Percentiles rank a stretch among this genome's conserved stretches.
Evolutionary conservation across 176 grass and related monocot genomes (phyloP).

Genomic region (Lolium rigidum): DNA sequence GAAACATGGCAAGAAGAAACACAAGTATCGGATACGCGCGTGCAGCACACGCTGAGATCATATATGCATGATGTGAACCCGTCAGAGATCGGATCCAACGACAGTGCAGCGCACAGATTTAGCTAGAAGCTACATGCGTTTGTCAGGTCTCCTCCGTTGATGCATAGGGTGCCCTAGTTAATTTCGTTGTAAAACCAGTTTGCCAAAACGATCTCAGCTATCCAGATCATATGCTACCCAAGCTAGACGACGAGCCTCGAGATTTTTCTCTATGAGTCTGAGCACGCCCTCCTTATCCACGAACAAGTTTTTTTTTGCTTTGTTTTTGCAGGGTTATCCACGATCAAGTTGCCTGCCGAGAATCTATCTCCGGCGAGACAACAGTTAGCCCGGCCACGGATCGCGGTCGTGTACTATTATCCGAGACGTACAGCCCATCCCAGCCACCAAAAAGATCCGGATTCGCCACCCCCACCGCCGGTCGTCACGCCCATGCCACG

Average conservation of each 20-base stretch:
- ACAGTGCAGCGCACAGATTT: not conserved
- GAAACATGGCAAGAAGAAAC: not conserved
- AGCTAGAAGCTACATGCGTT: not conserved
- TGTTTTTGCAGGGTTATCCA: not conserved
- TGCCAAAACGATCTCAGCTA: too few relatives aligned
- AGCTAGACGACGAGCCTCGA: not conserved
- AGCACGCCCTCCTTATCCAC: conserved; percentile 1
- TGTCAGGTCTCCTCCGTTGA: not conserved
- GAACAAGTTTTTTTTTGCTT: not conserved
- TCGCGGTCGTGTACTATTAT: not conserved
- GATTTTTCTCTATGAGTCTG: not conserved
- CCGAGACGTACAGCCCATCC: not conserved
- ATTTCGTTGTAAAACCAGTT: too few relatives aligned
- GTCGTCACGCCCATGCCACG: not conserved
- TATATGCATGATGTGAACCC: conserved; percentile 31
- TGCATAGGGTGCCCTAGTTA: too few relatives aligned
- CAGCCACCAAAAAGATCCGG: conserved; percentile 40
- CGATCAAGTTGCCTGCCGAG: not conserved
- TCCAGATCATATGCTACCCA: not conserved
- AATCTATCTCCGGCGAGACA: not conserved
- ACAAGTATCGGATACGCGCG: conserved; percentile 26
- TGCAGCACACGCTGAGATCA: conserved; percentile 32
- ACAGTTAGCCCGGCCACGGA: not conserved
- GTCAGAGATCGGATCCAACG: conserved; percentile 14
- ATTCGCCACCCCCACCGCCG: conserved; percentile 17